Evolutionary conservation across 148 eudicot species (phyloP).

Genomic region (Rhododendron simsii): DNA sequence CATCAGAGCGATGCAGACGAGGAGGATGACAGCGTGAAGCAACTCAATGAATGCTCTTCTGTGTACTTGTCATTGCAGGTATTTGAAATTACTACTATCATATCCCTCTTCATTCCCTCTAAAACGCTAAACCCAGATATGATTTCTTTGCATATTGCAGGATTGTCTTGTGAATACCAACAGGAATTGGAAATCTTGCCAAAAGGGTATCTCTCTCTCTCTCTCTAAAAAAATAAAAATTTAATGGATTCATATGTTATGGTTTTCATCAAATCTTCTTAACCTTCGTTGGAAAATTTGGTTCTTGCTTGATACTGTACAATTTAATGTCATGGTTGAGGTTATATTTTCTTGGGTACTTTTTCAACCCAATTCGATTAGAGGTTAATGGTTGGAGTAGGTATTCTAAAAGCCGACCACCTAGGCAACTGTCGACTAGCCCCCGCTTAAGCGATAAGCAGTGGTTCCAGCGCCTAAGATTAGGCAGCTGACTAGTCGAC

Average conservation of each 20-base stretch:
- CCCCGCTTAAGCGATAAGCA: no score
- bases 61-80: constrained; percentile 50
- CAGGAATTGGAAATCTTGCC: constrained; percentile 55
- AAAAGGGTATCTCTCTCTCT: constrained; percentile 20
- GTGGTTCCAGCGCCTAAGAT: no score
- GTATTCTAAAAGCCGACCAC: no score
- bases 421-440: no score
- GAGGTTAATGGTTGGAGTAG: background rate
- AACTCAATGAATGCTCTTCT: constrained; percentile 49
- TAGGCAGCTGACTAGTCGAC: no score
- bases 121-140: constrained; percentile 20
- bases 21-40: constrained; percentile 50
- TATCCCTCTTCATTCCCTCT: background rate
- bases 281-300: background rate
- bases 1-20: constrained; percentile 45
- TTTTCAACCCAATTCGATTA: background rate
- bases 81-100: background rate
- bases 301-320: background rate
- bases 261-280: background rate
- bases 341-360: background rate
- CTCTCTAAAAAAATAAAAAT: background rate
- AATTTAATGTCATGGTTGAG: no score
- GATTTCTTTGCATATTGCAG: constrained; percentile 21
- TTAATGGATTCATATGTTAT: background rate
- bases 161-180: constrained; percentile 39